These are phyloP conservation scores for Mitragyna speciosa DNA, from an alignment of 257 asterid genomes.

Conservation along the genomic window DNA sequence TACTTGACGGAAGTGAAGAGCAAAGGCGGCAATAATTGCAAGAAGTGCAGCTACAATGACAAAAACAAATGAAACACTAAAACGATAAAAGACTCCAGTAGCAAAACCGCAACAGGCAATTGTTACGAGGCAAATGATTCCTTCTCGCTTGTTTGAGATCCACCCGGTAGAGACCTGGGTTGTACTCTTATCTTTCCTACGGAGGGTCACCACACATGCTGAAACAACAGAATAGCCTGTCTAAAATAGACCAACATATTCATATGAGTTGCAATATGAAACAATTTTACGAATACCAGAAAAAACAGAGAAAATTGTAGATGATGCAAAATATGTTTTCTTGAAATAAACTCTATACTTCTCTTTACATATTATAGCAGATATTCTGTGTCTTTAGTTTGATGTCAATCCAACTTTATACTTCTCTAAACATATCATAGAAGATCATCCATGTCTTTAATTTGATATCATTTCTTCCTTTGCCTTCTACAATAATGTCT, in stretches of 20 bases:
- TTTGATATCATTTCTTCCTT: background rate
- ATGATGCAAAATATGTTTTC: background rate
- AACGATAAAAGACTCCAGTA: conserved; percentile 67
- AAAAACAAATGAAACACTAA: conserved; percentile 55
- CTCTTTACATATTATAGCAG: too few species aligned
- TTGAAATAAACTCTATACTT: background rate
- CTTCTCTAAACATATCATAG: background rate
- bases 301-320: background rate
- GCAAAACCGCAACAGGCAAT: conserved; percentile 78
- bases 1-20: conserved; percentile 73
- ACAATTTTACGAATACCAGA: background rate
- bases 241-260: conserved; percentile 45
- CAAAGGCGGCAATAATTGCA: conserved; percentile 54
- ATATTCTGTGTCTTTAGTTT: too few species aligned
- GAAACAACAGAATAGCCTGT: conserved; percentile 96
- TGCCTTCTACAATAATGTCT: background rate
- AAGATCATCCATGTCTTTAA: background rate
- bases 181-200: conserved; percentile 62
- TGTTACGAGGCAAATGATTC: conserved; percentile 59
- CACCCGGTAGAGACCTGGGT: conserved; percentile 34
- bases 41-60: conserved; percentile 51
- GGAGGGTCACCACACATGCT: conserved; percentile 85
- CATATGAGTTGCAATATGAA: conserved; percentile 18
- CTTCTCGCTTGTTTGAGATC: conserved; percentile 62
- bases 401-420: background rate